Percentiles rank a stretch among this genome's conserved stretches.
Conservation (phyloP, 1,284 basidiomycete genomes). For the Ceratobasidium papillatum region DNA sequence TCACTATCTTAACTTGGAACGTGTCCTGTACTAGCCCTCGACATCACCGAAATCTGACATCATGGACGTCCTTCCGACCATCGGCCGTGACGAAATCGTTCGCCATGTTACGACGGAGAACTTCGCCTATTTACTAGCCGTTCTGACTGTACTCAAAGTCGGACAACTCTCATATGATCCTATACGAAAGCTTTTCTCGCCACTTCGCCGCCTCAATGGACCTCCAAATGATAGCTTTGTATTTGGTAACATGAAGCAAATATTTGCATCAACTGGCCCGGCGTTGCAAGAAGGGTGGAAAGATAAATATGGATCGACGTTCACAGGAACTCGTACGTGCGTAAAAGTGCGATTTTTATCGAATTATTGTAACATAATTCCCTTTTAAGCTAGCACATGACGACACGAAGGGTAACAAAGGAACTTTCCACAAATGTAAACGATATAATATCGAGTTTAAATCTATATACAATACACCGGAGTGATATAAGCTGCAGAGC, state of each 20-base stretch:
- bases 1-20: too few species aligned
- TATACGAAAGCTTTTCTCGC: slow-evolving; percentile 51
- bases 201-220: slow-evolving; percentile 60
- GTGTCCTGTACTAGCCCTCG: too few species aligned
- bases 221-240: slow-evolving; percentile 61
- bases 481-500: too few species aligned
- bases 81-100: slow-evolving; percentile 24
- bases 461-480: too few species aligned
- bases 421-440: too few species aligned
- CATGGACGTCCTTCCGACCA: not conserved
- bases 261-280: slow-evolving; percentile 55
- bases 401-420: too few species aligned
- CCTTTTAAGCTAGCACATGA: too few species aligned
- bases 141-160: slow-evolving; percentile 40
- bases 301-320: slow-evolving; percentile 58
- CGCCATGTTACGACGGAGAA: slow-evolving; percentile 10
- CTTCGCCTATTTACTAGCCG: slow-evolving; percentile 10
- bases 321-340: too few species aligned
- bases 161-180: not conserved
- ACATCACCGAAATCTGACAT: not conserved
- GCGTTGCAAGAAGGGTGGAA: slow-evolving; percentile 64
- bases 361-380: too few species aligned
- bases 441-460: too few species aligned
- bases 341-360: too few species aligned
- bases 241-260: slow-evolving; percentile 62